Evolutionary conservation across 2,329 filamentous ascomycete species (phyloP).

Genomic region (Neonectria sp.): DNA sequence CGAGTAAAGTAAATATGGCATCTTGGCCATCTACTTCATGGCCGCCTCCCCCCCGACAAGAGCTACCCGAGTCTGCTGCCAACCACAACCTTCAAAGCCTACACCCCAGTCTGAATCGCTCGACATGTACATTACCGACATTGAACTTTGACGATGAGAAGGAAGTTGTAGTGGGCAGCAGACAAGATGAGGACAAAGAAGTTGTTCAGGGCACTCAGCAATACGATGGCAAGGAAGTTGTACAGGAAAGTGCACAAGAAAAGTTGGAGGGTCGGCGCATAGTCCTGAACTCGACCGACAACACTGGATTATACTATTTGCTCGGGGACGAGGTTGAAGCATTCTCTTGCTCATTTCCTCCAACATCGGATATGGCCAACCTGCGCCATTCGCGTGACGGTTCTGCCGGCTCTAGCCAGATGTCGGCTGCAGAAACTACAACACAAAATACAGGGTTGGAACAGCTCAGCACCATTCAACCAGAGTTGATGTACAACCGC

Average conservation of each 20-base stretch:
- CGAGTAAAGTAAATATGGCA: neutral
- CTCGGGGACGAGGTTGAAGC: neutral
- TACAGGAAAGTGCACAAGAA: neutral
- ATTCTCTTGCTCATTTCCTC: neutral
- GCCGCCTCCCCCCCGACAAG: neutral
- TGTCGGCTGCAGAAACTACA: neutral
- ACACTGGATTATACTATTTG: neutral
- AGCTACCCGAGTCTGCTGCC: neutral
- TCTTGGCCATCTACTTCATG: neutral
- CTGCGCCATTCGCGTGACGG: neutral
- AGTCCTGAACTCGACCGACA: conserved; percentile 12
- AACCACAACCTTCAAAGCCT: neutral
- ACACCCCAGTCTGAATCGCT: neutral
- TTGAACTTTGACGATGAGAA: conserved; percentile 13
- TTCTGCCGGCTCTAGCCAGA: neutral
- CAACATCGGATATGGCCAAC: neutral
- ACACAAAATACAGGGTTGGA: neutral
- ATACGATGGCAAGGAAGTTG: too few relatives aligned
- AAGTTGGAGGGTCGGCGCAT: neutral
- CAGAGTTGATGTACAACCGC: conserved; percentile 8
- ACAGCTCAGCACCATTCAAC: conserved; percentile 2
- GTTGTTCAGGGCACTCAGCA: too few relatives aligned
- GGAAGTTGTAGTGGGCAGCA: neutral
- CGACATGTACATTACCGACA: neutral
- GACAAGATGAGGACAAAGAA: too few relatives aligned